Evolutionary conservation across 208 protist genomes (phyloP), one percentile per base, ranked within the genome.

Genomic region (Trypanosoma platydactyli): DNA sequence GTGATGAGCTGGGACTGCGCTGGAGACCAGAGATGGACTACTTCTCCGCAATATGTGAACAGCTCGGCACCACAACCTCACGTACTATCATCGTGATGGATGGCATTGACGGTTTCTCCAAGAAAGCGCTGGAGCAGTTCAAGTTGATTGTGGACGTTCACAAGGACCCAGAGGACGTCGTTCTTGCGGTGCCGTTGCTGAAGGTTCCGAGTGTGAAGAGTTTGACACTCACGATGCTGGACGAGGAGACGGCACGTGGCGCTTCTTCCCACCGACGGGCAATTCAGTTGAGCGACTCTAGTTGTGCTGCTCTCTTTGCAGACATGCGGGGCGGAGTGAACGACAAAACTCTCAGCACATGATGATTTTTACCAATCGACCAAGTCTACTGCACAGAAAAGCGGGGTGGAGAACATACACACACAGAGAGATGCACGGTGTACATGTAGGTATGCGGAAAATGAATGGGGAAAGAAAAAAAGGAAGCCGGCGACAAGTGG

Each of bases 1-100:
- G 85, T 11, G 81, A 90, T 38, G 54, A 63, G 22, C 49, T 73
- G 20, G 65, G 64, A 0, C 71, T 94, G 54, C 81, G 86, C 18
- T 94, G 84, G 77, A 73, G 88, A 0, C 91, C 91, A 0, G 91
- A 93, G 62, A 84, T 89, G 76, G 88, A 96, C 65, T 96, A 92
- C 75, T 96, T 94, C 46, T 77, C 82, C 38, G 68, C 72, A 13
- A 90, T 86, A 46, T 82, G 86, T 29, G 85, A 75, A 60, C 65
- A 73, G 62, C 79, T 96, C 41, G 84, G 92, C 53, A 63, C 71
- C n/a, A 64, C 76, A 18, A 74, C 52, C 1, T 73, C 68, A 27
- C 87, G 88, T 22, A 82, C 87, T 3, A 79, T 96, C 24, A 64
- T 96, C n/a, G 81, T 96, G 15, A 73, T 94, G 62, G 83, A 92